Conservation (phyloP, 208 protist genomes). For the Trypanosoma platydactyli region DNA sequence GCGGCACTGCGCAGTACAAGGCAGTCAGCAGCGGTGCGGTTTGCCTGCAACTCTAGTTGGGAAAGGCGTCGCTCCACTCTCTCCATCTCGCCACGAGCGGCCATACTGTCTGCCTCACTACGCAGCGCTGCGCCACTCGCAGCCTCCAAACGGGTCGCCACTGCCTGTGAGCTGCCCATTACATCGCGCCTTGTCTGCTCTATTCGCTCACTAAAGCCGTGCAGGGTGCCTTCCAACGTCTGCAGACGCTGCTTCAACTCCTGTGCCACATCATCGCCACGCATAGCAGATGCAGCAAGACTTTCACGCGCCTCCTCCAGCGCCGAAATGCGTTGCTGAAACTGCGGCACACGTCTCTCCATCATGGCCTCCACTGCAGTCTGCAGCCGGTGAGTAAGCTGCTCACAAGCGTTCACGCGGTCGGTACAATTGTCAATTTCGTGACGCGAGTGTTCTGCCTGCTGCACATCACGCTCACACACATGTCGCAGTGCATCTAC, state of each 20-base stretch:
- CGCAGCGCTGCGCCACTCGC: constrained; percentile 45
- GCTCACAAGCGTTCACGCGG: constrained; percentile 38
- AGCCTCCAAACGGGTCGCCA: constrained; percentile 47
- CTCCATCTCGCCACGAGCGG: constrained; percentile 57
- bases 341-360: constrained; percentile 18
- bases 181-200: constrained; percentile 33
- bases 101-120: constrained; percentile 51
- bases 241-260: constrained; percentile 47
- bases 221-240: constrained; percentile 19
- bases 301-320: constrained; percentile 27
- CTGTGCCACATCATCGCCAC: constrained; percentile 14
- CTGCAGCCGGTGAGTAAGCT: constrained; percentile 22
- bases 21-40: constrained; percentile 28
- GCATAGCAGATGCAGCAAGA: constrained; percentile 7
- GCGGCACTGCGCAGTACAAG: constrained; percentile 20
- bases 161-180: constrained; percentile 35
- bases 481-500: constrained; percentile 50
- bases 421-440: constrained; percentile 32
- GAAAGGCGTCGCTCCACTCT: constrained; percentile 62
- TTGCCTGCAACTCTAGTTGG: constrained; percentile 33
- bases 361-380: constrained; percentile 10
- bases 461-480: constrained; percentile 48
- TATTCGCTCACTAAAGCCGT: constrained; percentile 33
- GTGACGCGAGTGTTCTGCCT: constrained; percentile 36
- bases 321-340: constrained; percentile 33